phyloP scores from a whole-genome alignment of 352 stramenopile genomes.

The Globisporangium emineosum region DNA sequence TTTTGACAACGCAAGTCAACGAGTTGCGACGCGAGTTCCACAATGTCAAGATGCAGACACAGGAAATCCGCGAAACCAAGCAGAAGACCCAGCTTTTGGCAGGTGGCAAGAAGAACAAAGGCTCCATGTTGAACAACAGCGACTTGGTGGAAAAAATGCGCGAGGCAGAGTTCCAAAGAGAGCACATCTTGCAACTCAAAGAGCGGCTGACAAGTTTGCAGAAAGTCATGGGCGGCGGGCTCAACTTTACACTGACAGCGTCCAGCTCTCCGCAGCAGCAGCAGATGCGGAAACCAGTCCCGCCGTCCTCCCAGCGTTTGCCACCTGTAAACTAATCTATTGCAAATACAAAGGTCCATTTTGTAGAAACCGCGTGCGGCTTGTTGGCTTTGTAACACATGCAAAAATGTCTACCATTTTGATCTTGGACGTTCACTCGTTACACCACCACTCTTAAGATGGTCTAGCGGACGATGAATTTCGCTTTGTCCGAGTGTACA shows the following conservation, averaged over 20 bases:
- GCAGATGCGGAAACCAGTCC: constrained; percentile 8
- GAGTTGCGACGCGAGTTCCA: constrained; percentile 81
- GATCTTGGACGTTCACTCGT: neutral
- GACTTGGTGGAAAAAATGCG: constrained; percentile 51
- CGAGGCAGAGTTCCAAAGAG: constrained; percentile 62
- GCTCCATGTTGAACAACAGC: constrained; percentile 14
- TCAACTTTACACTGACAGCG: constrained; percentile 49
- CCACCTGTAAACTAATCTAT: constrained; percentile 50
- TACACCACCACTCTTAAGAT: neutral
- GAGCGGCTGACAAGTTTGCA: constrained; percentile 58
- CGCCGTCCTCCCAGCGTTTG: constrained; percentile 39
- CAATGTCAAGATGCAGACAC: constrained; percentile 67
- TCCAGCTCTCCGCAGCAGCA: constrained; percentile 25
- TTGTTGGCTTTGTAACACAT: no score
- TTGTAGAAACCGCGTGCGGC: neutral
- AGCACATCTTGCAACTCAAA: constrained; percentile 75
- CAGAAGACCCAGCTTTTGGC: constrained; percentile 19
- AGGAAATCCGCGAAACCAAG: constrained; percentile 55
- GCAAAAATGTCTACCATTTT: neutral
- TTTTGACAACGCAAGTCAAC: constrained; percentile 82
- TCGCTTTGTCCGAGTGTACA: constrained; percentile 79
- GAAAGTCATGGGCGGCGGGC: constrained; percentile 51
- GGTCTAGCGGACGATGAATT: neutral
- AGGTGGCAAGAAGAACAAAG: constrained; percentile 22
- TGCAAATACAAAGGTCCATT: neutral